Evolutionary conservation across 1,139 yeast genomes (phyloP), one percentile per base, ranked within the genome.

Genomic region (Candida sanyaensis): DNA sequence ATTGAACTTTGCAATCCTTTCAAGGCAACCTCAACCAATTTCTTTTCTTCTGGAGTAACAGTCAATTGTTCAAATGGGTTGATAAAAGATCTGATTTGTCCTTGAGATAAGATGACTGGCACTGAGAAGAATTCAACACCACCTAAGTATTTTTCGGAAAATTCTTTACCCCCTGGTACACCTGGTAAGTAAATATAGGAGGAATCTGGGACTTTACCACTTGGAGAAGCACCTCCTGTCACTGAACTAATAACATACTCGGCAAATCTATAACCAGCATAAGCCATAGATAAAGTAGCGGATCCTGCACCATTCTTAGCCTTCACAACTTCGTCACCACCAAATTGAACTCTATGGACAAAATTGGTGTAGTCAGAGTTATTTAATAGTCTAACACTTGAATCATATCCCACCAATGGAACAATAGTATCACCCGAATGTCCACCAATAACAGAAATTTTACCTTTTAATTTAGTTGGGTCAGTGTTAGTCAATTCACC

Each of bases 231-330:
- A 47, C 47, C 61, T 11, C 78, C 74, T 13, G 67, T 58, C 45
- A 71, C 61, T 2, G 85, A 79, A 45, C 65, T 64, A 48, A 82
- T 64, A 29, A 83, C 69, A 41, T 69, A 66, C 53, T 77, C 80
- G 28, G 86, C 82, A 66, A 86, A 85, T 55, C 84, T 73, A 67
- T 81, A 84, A 36, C 89, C 92, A 28, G 91, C 90, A 57, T 78
- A 80, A 13, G 91, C 90, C 92, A 86, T 86, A 1, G 88, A 83
- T 55, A 86, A 74, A 12, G 92, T 86, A 27, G 91, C 92, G 7
- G 89, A 83, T 8, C 92, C 92, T 37, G 84, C 84, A 52, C 91
- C 91, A 55, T 83, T 78, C 64, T 86, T 86, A 26, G 91, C 91
- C 65, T 83, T 77, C 47, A 86, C 91, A 38, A 86, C 90, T 64